A percentile compares a stretch with the other conserved stretches of the same genome.
These are phyloP conservation scores for Bacidia gigantensis DNA, from an alignment of 495 filamentous ascomycete genomes.

Conservation along the genomic window DNA sequence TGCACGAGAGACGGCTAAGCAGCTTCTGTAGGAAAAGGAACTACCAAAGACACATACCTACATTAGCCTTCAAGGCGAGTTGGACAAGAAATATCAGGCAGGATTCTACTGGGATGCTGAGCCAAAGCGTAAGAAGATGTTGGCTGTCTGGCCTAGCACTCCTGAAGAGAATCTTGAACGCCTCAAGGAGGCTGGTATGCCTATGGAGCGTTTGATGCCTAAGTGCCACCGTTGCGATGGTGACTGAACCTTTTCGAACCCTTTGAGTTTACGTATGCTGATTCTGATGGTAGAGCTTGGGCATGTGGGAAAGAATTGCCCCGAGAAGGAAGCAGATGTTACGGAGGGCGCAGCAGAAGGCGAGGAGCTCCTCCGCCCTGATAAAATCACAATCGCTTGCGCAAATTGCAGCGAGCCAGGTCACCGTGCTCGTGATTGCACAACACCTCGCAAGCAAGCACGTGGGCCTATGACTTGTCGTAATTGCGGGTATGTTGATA, in stretches of 20 bases:
- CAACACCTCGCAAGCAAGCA: conserved; percentile 25
- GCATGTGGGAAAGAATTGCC: conserved; percentile 53
- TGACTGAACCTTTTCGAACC: conserved; percentile 21
- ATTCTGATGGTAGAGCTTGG: conserved; percentile 43
- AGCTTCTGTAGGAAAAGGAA: conserved; percentile 35
- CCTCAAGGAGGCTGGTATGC: conserved; percentile 55
- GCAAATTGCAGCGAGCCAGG: conserved; percentile 57
- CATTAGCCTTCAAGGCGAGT: conserved; percentile 73
- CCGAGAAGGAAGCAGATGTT: conserved; percentile 43
- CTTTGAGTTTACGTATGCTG: not conserved
- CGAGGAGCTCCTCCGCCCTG: too few relatives aligned
- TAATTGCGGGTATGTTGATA: conserved; percentile 57
- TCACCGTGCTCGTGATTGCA: conserved; percentile 60
- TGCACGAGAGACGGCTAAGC: not conserved
- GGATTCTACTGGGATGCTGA: conserved; percentile 51
- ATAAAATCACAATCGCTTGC: conserved; percentile 52
- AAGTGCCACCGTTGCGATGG: conserved; percentile 59
- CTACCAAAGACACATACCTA: conserved; percentile 49
- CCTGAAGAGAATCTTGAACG: conserved; percentile 62
- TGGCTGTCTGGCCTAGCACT: conserved; percentile 49
- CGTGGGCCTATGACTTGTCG: conserved; percentile 48
- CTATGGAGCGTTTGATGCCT: conserved; percentile 48
- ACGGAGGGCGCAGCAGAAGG: too few relatives aligned
- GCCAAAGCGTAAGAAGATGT: conserved; percentile 45
- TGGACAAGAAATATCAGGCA: conserved; percentile 61